Evolutionary conservation across 2,329 filamentous ascomycete genomes (phyloP).

Genomic region (Pseudogymnoascus sp.): DNA sequence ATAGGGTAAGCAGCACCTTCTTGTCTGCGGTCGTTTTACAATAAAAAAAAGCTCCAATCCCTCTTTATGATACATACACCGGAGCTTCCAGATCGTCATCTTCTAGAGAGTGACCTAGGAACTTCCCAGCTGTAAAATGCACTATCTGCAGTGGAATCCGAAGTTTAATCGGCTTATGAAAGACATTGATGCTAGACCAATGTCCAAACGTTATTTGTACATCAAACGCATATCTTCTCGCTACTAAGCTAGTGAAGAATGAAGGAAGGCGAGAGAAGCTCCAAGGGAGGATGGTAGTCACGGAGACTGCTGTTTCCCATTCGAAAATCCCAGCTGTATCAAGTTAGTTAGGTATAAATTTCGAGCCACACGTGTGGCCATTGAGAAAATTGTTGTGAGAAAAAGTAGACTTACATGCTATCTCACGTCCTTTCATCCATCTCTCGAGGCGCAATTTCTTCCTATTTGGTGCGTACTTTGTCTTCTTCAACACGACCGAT

Average conservation of each 20-base stretch:
- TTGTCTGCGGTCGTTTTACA: not conserved
- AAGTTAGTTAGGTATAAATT: not conserved
- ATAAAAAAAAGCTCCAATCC: not conserved
- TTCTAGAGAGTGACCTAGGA: not conserved
- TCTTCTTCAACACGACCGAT: not conserved
- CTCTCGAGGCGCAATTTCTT: not conserved
- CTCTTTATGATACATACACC: conserved; percentile 1
- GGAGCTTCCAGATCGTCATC: not conserved
- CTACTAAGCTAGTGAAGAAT: conserved; percentile 3
- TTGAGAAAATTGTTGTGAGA: not conserved
- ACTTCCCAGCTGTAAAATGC: not conserved
- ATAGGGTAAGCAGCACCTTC: not conserved
- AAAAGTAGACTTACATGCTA: not conserved
- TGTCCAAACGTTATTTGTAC: not conserved
- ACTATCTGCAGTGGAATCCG: not conserved
- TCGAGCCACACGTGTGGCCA: not conserved
- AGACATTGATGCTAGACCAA: not conserved
- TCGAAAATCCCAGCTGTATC: not conserved
- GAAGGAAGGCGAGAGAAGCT: conserved; percentile 5
- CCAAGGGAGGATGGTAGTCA: not conserved
- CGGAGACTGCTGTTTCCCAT: not conserved
- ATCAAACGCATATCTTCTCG: conserved; percentile 9
- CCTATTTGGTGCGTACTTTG: not conserved
- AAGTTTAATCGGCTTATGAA: not conserved
- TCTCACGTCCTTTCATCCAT: not conserved